phyloP scores from a whole-genome alignment of 305 asterid genomes.

The Lippia alba region DNA sequence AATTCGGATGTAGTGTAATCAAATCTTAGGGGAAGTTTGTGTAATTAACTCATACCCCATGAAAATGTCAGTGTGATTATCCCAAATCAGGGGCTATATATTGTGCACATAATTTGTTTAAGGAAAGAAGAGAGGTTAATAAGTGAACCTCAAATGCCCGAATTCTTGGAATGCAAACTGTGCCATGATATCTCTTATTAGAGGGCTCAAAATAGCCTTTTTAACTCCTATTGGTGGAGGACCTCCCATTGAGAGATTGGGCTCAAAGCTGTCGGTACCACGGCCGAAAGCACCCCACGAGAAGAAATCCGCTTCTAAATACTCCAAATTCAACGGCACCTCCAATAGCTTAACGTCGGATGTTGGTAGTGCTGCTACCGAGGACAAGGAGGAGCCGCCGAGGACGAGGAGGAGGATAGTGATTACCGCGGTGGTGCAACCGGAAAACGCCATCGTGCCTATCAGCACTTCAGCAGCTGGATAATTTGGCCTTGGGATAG shows the following conservation, averaged over 20 bases:
- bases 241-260: conserved; percentile 51
- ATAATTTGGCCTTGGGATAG: no score
- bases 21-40: no score
- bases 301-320: conserved; percentile 62
- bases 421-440: not conserved
- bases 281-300: conserved; percentile 48
- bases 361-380: conserved; percentile 11
- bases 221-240: conserved; percentile 47
- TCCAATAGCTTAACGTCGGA: conserved; percentile 47
- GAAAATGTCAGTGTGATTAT: no score
- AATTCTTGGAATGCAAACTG: conserved; percentile 63
- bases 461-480: no score
- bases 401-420: not conserved
- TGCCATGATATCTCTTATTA: conserved; percentile 41
- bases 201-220: conserved; percentile 42
- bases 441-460: conserved; percentile 23
- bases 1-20: no score
- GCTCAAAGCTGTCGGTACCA: conserved; percentile 48
- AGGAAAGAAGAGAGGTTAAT: not conserved
- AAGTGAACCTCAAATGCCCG: conserved; percentile 55
- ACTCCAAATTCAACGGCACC: conserved; percentile 56
- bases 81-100: no score
- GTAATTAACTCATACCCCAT: no score
- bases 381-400: not conserved
- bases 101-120: no score